Percentiles rank a stretch among this genome's conserved stretches.
phyloP scores from a whole-genome alignment of 2,329 filamentous ascomycete species.

The Apiospora hydei region DNA sequence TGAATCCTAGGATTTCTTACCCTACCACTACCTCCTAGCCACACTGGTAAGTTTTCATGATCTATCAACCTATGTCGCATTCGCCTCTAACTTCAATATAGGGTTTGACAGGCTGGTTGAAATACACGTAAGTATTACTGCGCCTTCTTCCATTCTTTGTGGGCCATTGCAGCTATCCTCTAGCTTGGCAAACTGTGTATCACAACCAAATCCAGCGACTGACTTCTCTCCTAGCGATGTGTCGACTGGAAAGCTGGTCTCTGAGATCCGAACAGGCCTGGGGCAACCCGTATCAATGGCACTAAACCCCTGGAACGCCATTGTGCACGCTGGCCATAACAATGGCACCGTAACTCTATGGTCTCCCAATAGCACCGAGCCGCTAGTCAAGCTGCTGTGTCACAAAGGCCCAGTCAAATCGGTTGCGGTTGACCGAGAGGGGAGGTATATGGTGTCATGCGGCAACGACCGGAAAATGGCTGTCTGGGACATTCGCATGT shows the following conservation, averaged over 20 bases:
- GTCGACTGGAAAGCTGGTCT: constrained; percentile 87
- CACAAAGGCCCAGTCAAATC: constrained; percentile 89
- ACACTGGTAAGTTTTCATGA: constrained; percentile 69
- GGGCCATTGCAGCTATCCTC: background rate
- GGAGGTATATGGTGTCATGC: constrained; percentile 73
- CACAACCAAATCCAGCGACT: background rate
- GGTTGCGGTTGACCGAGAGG: constrained; percentile 85
- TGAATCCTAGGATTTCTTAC: constrained; percentile 76
- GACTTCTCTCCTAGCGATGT: constrained; percentile 64
- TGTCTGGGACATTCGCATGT: constrained; percentile 96
- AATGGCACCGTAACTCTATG: constrained; percentile 88
- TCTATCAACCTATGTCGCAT: background rate
- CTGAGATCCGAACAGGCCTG: constrained; percentile 83
- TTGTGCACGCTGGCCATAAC: constrained; percentile 91
- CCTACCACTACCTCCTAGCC: constrained; percentile 93
- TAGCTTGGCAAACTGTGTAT: background rate
- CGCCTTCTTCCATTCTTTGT: background rate
- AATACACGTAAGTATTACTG: constrained; percentile 69
- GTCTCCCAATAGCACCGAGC: constrained; percentile 89
- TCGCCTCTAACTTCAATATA: constrained; percentile 40
- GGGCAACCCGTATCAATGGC: constrained; percentile 83
- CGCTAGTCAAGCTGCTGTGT: constrained; percentile 88
- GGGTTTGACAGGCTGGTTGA: constrained; percentile 83
- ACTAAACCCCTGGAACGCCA: constrained; percentile 92
- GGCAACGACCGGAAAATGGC: constrained; percentile 91